Evolutionary conservation across 495 filamentous ascomycete species (phyloP).

Genomic region (Aspergillus biplanus): DNA sequence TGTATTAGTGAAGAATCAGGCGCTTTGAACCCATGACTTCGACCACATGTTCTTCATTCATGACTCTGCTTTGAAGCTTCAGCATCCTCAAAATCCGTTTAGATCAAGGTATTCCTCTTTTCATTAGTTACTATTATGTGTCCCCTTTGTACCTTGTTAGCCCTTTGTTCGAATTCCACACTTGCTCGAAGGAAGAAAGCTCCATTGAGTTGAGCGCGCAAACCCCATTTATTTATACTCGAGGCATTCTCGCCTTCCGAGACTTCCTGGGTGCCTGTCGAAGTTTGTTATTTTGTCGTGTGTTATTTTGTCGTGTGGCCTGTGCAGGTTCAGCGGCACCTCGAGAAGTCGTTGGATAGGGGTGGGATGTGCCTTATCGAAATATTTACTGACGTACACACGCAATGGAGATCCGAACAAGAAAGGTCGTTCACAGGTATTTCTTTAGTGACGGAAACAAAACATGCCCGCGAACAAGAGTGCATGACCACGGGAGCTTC

Average conservation of each 20-base stretch:
- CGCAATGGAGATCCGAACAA: conserved; percentile 26
- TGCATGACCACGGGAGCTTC: conserved; percentile 20
- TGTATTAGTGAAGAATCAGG: conserved; percentile 25
- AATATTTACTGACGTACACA: conserved; percentile 17
- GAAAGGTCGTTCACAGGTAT: conserved; percentile 23
- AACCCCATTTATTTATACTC: conserved; percentile 14
- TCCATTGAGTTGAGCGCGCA: neutral
- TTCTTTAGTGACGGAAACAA: conserved; percentile 17
- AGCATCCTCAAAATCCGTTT: conserved; percentile 11
- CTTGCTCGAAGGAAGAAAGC: conserved; percentile 7
- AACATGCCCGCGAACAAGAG: conserved; percentile 13
- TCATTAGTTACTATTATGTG: conserved; percentile 17
- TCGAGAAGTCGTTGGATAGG: conserved; percentile 3
- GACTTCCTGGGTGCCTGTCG: neutral
- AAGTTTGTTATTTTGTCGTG: neutral
- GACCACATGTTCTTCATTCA: conserved; percentile 29
- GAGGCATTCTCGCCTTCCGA: conserved; percentile 9
- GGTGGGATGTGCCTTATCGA: conserved; percentile 22
- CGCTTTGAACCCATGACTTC: conserved; percentile 36
- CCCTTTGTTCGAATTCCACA: conserved; percentile 18
- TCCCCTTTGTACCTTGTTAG: conserved; percentile 11
- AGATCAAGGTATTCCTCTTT: conserved; percentile 15
- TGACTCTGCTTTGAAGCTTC: conserved; percentile 23
- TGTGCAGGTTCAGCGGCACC: neutral
- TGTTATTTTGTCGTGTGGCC: neutral